These are phyloP conservation scores for Pseudocercospora cruenta DNA, from an alignment of 2,329 filamentous ascomycete species.

Conservation along the genomic window DNA sequence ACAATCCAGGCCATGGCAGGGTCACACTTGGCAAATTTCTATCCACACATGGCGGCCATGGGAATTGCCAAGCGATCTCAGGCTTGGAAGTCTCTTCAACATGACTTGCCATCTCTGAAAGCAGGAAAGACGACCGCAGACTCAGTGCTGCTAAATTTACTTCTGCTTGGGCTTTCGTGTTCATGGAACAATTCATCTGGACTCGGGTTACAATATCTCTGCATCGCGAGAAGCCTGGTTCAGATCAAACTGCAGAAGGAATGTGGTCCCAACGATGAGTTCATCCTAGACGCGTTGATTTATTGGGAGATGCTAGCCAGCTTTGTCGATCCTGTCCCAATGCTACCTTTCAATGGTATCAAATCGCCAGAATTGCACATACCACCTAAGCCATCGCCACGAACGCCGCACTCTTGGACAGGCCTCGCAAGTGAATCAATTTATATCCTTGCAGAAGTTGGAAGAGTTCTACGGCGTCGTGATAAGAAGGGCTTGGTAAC, in stretches of 20 bases:
- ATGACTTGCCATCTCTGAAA: slow-evolving; percentile 52
- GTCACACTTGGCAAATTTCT: slow-evolving; percentile 62
- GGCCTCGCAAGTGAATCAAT: slow-evolving; percentile 51
- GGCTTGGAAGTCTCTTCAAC: slow-evolving; percentile 55
- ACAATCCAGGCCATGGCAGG: slow-evolving; percentile 68
- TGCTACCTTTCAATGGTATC: slow-evolving; percentile 44
- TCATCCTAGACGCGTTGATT: slow-evolving; percentile 60
- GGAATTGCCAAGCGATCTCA: slow-evolving; percentile 58
- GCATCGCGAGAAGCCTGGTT: slow-evolving; percentile 49
- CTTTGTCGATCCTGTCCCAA: slow-evolving; percentile 48
- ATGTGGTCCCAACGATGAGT: slow-evolving; percentile 35
- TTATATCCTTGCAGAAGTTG: slow-evolving; percentile 52
- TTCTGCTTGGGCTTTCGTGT: slow-evolving; percentile 37
- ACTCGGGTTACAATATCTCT: slow-evolving; percentile 58
- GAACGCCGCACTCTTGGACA: slow-evolving; percentile 54
- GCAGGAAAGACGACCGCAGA: slow-evolving; percentile 46
- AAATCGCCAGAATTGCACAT: slow-evolving; percentile 27
- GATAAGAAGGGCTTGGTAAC: slow-evolving; percentile 16
- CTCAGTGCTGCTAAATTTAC: slow-evolving; percentile 43
- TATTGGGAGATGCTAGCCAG: slow-evolving; percentile 64
- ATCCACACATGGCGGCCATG: slow-evolving; percentile 56
- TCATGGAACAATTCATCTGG: slow-evolving; percentile 63
- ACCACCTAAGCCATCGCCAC: slow-evolving; percentile 35
- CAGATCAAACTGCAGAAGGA: slow-evolving; percentile 49
- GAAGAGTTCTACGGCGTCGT: slow-evolving; percentile 38